Conservation (phyloP, 306 rosid species). For the Notholithocarpus densiflorus region DNA sequence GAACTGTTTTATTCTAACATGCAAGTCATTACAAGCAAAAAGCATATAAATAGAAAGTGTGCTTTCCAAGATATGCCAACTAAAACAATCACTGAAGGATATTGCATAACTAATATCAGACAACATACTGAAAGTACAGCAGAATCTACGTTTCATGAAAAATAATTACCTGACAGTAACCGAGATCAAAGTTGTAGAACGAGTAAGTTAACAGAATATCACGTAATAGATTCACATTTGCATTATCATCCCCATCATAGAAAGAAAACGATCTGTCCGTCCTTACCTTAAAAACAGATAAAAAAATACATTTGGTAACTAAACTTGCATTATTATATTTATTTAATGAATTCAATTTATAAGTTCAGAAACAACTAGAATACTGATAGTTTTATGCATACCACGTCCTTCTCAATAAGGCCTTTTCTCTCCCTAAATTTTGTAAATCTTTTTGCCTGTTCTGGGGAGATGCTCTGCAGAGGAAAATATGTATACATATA, state of each 20-base stretch:
- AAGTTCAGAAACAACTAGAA: slow-evolving; percentile 6
- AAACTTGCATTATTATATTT: slow-evolving; percentile 25
- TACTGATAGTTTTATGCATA: slow-evolving; percentile 35
- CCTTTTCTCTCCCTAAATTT: slow-evolving; percentile 97
- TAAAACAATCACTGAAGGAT: not conserved
- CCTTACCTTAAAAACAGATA: slow-evolving; percentile 67
- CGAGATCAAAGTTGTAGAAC: slow-evolving; percentile 99
- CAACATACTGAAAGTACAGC: slow-evolving; percentile 3
- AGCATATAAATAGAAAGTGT: not conserved
- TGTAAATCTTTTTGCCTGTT: slow-evolving; percentile 91
- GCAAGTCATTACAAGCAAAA: not conserved
- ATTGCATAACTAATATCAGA: not conserved
- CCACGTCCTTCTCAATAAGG: slow-evolving; percentile 99
- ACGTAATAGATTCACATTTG: slow-evolving; percentile 66
- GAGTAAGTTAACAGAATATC: slow-evolving; percentile 93
- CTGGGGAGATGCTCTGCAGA: slow-evolving; percentile 72
- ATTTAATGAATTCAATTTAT: slow-evolving; percentile 10
- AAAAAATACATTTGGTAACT: slow-evolving; percentile 16
- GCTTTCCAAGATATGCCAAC: not conserved
- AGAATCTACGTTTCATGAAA: slow-evolving; percentile 12
- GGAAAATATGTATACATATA: slow-evolving; percentile 5
- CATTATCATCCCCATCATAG: slow-evolving; percentile 96
- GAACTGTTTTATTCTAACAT: not conserved
- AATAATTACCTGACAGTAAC: slow-evolving; percentile 90
- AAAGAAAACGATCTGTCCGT: slow-evolving; percentile 76